These are phyloP conservation scores for Dipodascus geniculatus DNA, from an alignment of 805 yeast species.

Conservation along the genomic window DNA sequence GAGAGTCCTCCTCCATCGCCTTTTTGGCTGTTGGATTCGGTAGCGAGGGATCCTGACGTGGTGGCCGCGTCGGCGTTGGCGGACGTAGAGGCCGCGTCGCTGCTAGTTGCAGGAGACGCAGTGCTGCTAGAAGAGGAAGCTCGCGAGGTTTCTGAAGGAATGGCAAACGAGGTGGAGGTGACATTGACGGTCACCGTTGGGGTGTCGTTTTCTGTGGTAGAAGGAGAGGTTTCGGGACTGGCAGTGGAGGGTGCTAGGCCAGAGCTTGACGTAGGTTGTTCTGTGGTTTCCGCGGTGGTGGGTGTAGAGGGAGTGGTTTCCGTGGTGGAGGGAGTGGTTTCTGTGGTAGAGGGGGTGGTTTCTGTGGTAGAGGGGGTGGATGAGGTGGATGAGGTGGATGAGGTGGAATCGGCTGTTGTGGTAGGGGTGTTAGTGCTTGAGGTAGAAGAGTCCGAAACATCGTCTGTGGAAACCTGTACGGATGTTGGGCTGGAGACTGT, in stretches of 20 bases:
- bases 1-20: conserved; percentile 32
- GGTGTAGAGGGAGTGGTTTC: too few relatives aligned
- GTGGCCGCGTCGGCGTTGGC: background rate
- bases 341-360: too few relatives aligned
- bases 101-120: background rate
- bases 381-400: background rate
- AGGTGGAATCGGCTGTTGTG: conserved; percentile 9
- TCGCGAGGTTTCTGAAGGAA: background rate
- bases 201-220: background rate
- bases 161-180: background rate
- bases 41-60: background rate
- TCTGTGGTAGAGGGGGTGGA: too few relatives aligned
- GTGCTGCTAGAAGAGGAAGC: background rate
- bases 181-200: background rate
- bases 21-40: background rate
- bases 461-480: background rate
- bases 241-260: background rate
- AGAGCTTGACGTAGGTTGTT: background rate
- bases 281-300: too few relatives aligned
- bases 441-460: background rate
- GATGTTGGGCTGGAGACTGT: background rate
- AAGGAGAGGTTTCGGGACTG: background rate
- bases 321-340: too few relatives aligned
- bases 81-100: background rate
- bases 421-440: conserved; percentile 12